Evolutionary conservation across 768 basidiomycete genomes (phyloP), one percentile per base, ranked within the genome.

Genomic region (Trichaptum fuscoviolaceum): DNA sequence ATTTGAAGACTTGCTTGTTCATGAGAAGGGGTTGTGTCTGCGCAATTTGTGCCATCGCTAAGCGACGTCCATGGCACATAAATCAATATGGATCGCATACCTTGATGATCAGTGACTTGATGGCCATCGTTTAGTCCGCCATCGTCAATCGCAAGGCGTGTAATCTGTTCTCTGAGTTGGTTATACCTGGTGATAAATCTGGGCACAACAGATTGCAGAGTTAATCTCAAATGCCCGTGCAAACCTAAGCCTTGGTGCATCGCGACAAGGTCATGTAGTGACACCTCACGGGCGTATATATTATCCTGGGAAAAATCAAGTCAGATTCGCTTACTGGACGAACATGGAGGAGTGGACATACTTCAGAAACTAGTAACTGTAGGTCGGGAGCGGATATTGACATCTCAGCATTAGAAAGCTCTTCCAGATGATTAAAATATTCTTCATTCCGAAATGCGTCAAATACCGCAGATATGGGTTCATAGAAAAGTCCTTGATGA

Each of bases 401-500:
- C 26, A 93, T 77, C 75, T 93, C 91, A 64, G 83, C 84, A 59
- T 87, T 84, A 24, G 78, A 71, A 60, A 86, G 73, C 35, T 84
- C 80, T 34, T 81, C 77, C 7, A 85, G 69, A 18, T 77, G 75
- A 61, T 79, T 76, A 34, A 91, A 72, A 65, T 78, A 73, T 62
- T 85, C 82, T 65, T 92, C 89, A 71, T 84, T 81, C 34, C 90
- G 88, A 58, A 93, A 77, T 65, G 87, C 88, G 65, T 88, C 88
- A 71, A 93, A 92, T 23, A 92, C 84, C 66, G 76, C 80, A 58
- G 83, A 84, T 60, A 93, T 73, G 30, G 91, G 87, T 73, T 92
- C 91, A 70, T 92, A 93, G 74, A 91, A 93, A 7, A 93, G 78
- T 4, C 86, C 89, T 2, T 91, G 90, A 20, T 78, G 82, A 66